Base-by-base conservation (phyloP, 2,329 filamentous ascomycete genomes). In the Fusarium sp. region DNA sequence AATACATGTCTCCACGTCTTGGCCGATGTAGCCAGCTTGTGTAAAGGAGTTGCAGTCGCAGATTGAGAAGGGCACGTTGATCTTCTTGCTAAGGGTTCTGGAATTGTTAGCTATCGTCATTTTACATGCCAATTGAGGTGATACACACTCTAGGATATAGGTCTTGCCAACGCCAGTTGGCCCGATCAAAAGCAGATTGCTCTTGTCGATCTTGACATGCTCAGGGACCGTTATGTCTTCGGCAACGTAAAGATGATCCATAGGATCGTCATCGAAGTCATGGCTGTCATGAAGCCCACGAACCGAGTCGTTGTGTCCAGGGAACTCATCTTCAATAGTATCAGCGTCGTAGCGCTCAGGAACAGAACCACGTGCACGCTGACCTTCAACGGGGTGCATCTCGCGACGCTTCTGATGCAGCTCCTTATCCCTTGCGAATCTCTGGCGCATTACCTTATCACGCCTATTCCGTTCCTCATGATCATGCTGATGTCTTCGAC, bases 151-250 rank as follows among this genome's bases (percentile, higher is more conserved):
- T 48, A 94, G 88, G 82, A 99, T 98, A 66, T 98, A 90, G 0
- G 96, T 99, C 82, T 99, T 99, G 16, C 96, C 96, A 8, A 98
- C 94, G 4, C 96, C 96, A 0, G 94, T 97, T 1, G 96, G 96
- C 0, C 96, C 96, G 27, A 98, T 87, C 55, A 98, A 83, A 43
- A 99, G 84, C 42, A 99, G 86, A 77, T 99, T 99, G 74, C 94
- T 97, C 82, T 99, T 99, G 79, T 98, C 94, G 66, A 99, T 91
- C 72, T 92, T 93, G 73, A 97, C 83, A 27, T 82, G 82, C 13
- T 83, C 79, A 2, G 82, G 78, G 5, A 78, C 68, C 6, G 75
- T 74, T 18, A 79, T 72, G 48, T 88, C 85, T 53, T 89, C 86
- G 5, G 82, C 78, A 27, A 82, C 78, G 65, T 86, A 86, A 28